Percentiles rank a stretch among this genome's conserved stretches.
These are phyloP conservation scores for Pythium aristosporum DNA, from an alignment of 352 stramenopile genomes.

Conservation along the genomic window DNA sequence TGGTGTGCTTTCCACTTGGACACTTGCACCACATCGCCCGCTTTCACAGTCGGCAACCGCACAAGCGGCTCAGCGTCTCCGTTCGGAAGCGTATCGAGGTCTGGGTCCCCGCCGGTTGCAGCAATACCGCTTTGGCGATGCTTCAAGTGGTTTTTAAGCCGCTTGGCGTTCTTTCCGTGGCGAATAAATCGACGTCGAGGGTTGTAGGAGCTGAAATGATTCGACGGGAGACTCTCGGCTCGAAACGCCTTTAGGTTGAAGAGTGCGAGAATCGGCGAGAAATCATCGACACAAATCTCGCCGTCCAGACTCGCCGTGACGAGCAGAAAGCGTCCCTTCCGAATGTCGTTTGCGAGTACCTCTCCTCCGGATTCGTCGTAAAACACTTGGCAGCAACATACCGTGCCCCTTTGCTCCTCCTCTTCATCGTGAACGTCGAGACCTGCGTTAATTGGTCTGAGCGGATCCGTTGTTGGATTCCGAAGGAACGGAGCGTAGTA, in stretches of 20 bases:
- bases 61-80: neutral
- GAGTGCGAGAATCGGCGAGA: slow-evolving; percentile 46
- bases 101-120: neutral
- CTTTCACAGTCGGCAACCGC: slow-evolving; percentile 4
- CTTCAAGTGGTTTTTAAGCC: slow-evolving; percentile 39
- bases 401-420: slow-evolving; percentile 18
- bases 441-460: neutral
- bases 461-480: slow-evolving; percentile 5
- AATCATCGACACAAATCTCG: slow-evolving; percentile 49
- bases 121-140: slow-evolving; percentile 10
- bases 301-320: slow-evolving; percentile 41
- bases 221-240: slow-evolving; percentile 55
- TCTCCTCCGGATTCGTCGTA: slow-evolving; percentile 68
- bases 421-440: neutral
- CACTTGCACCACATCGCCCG: slow-evolving; percentile 37
- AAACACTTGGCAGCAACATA: slow-evolving; percentile 54
- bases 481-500: slow-evolving; percentile 25
- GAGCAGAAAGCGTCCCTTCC: slow-evolving; percentile 45
- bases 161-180: slow-evolving; percentile 62
- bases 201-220: slow-evolving; percentile 65
- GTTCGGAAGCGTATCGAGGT: neutral
- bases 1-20: slow-evolving; percentile 54
- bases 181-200: slow-evolving; percentile 64
- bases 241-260: slow-evolving; percentile 48
- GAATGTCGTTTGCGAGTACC: slow-evolving; percentile 46